phyloP scores from a whole-genome alignment of 108 stramenopile species.

The Cyclostephanos invisitatus region DNA sequence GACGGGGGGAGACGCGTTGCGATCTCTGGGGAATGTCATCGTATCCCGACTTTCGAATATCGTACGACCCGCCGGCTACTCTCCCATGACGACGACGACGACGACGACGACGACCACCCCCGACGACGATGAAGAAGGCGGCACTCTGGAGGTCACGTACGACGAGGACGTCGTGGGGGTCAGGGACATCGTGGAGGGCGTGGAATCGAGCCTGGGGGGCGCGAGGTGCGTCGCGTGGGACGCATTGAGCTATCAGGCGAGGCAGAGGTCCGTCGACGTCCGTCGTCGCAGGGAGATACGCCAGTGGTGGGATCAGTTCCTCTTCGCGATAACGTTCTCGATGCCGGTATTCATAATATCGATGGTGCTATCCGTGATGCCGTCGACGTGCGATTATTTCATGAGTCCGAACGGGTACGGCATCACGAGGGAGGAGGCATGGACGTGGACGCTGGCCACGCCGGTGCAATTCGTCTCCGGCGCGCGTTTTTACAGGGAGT shows the following conservation, averaged over 20 bases:
- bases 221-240: conserved; percentile 36
- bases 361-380: conserved; percentile 46
- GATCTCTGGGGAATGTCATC: not conserved
- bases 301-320: conserved; percentile 48
- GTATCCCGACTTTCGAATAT: not conserved
- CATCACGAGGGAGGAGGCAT: conserved; percentile 49
- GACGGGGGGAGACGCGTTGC: not conserved
- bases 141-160: conserved; percentile 47
- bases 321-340: conserved; percentile 51
- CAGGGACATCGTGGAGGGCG: conserved; percentile 37
- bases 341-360: conserved; percentile 59
- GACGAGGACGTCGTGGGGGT: conserved; percentile 33
- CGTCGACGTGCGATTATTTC: conserved; percentile 32
- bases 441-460: conserved; percentile 67
- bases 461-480: conserved; percentile 86
- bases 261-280: conserved; percentile 47
- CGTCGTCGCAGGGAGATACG: conserved; percentile 45
- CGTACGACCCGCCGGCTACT: conserved; percentile 17
- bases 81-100: conserved; percentile 16
- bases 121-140: conserved; percentile 2
- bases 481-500: conserved; percentile 68
- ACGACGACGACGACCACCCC: not conserved
- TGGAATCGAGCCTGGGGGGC: conserved; percentile 16
- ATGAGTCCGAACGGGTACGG: conserved; percentile 8
- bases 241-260: conserved; percentile 43